These are phyloP conservation scores for Phytophthora idaei DNA, from an alignment of 352 stramenopile species.

Conservation along the genomic window DNA sequence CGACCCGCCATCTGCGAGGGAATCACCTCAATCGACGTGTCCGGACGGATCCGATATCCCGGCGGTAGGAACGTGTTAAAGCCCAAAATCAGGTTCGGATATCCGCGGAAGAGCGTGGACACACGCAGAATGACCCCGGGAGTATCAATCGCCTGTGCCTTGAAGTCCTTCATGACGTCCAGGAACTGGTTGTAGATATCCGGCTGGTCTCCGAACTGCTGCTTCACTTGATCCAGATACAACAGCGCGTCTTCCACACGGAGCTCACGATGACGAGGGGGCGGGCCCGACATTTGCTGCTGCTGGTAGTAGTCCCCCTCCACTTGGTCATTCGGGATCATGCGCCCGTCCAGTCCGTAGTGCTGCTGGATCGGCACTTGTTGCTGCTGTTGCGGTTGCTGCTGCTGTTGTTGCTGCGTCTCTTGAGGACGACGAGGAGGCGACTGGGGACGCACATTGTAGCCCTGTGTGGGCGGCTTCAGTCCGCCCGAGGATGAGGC, in stretches of 20 bases:
- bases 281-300: constrained; percentile 29
- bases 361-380: constrained; percentile 57
- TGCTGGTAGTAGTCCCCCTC: constrained; percentile 52
- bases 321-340: constrained; percentile 44
- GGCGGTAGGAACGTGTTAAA: constrained; percentile 99
- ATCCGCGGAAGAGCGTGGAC: constrained; percentile 97
- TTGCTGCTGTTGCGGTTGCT: constrained; percentile 29
- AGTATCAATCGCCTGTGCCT: constrained; percentile 98
- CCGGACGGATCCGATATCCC: constrained; percentile 87
- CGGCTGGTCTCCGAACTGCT: constrained; percentile 98
- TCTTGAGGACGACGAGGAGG: constrained; percentile 46
- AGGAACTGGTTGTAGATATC: constrained; percentile 99
- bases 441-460: constrained; percentile 50
- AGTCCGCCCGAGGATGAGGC: constrained; percentile 33
- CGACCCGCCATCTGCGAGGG: constrained; percentile 64
- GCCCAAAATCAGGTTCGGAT: constrained; percentile 97
- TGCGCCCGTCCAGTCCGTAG: constrained; percentile 66
- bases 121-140: constrained; percentile 98
- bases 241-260: constrained; percentile 98
- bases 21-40: constrained; percentile 85
- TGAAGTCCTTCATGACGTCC: constrained; percentile 99
- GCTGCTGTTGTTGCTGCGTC: constrained; percentile 51
- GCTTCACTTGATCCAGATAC: constrained; percentile 99
- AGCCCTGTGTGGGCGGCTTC: constrained; percentile 40
- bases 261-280: constrained; percentile 73